Base-by-base conservation (phyloP, 352 stramenopile species). In the Pythium periplocum region DNA sequence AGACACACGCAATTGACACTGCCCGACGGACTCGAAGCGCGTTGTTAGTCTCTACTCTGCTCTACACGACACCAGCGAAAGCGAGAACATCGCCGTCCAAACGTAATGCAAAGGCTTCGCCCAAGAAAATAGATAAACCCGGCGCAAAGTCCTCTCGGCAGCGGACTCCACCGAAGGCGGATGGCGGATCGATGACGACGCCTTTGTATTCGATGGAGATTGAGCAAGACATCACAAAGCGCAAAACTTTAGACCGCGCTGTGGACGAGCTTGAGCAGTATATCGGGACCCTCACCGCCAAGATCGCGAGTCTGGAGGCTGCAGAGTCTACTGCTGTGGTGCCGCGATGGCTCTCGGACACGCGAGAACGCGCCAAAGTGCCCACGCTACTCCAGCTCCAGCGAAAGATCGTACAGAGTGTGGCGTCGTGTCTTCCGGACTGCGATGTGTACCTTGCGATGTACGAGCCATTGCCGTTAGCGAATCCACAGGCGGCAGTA, bases 401-500 rank as follows among this genome's bases (percentile, higher is more conserved):
- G 43, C 69, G 78, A 4, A 69, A 75, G 30, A 63, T 90, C 33
- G 55, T 90, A 2, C 73, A 84, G 35, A 64, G 63, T 8, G 68
- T 79, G 6, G 66, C 86, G 42, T 43, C 56, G 11, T 90, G 79
- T 54, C 59, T 93, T 34, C 77, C 56, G 38, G 78, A 90, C 35
- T 87, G 73, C 36, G 82, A 90, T 48, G 45, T 90, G 40, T 93
- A 93, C 59, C 36, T 93, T 7, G 78, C 62, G 1, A 75, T 90
- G 61, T 68, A 73, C 39, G 78, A 93, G 40, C 44, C 58, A 2
- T 61, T 88, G n/a, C 73, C 78, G 1, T 70, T 69, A 41, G 55
- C 59, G 1, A 30, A 61, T 33, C 74, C 64, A 0, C 55, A 59
- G 9, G 43, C 46, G 9, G 51, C 59, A 1, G 69, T 63, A 1